Base-by-base conservation (phyloP, 805 yeast genomes). In the Saturnispora galanensis region DNA sequence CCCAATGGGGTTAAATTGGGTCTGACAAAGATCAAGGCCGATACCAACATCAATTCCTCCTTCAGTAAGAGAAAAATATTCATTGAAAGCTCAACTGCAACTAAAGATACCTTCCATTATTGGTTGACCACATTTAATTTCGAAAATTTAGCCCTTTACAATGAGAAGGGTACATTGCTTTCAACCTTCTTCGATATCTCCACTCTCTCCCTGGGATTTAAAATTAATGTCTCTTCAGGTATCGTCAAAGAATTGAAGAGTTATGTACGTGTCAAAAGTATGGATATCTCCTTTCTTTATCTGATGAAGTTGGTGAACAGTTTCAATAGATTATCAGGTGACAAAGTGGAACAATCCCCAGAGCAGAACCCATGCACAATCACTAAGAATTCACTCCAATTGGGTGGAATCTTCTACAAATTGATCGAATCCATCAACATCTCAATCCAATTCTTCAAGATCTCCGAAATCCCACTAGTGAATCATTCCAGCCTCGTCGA, bases 381-480 rank as follows among this genome's bases (percentile, higher is more conserved):
- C 4, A 33, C 48, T 7, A 41, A 45, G 12, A 46, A 38, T 12
- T 40, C 39, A 12, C 37, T 56, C 9, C 45, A 47, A 16, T 15
- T 41, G 3, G 45, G 44, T 42, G 53, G 59, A 3, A 45, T 53
- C 16, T 15, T 56, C 12, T 47, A 49, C 17, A 49, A 53, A 10
- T 15, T 58, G n/a, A 38, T 62, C 16, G 49, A 54, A 26, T 53
- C 53, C 15, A 48, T 54, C 10, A 52, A 48, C 34, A 10, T 60
- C 10, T 46, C 53, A 9, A 35, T 61, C 5, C 55, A 58, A 30
- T 47, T 50, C 7, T 36, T 63, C 7, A 44, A 44, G 5, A 41
- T 63, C 10, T 50, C 52, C 4, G 57, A 59, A 18, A 51, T 63
- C 12, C 65, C 65, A 1, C 17, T 62, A 11, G 31, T 54, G 5